phyloP scores from a whole-genome alignment of 2,329 filamentous ascomycete species.

The Nemania diffusa region DNA sequence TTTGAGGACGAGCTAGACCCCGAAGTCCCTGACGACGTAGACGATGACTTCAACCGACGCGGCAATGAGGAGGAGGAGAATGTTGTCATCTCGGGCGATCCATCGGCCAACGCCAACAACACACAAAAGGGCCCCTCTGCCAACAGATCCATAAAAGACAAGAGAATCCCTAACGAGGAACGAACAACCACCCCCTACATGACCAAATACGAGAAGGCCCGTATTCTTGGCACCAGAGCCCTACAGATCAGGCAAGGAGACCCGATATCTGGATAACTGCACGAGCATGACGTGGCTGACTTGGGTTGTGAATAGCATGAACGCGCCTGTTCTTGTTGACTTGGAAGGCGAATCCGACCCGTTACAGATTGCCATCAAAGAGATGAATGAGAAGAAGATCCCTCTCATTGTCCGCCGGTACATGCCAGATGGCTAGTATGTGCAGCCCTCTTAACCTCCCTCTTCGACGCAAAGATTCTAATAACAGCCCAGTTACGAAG shows the following conservation, averaged over 20 bases:
- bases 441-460: slow-evolving; percentile 44
- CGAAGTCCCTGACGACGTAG: slow-evolving; percentile 63
- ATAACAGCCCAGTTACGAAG: slow-evolving; percentile 80
- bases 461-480: slow-evolving; percentile 28
- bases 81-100: slow-evolving; percentile 70
- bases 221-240: slow-evolving; percentile 91
- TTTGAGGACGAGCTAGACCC: slow-evolving; percentile 68
- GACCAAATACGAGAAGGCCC: slow-evolving; percentile 98
- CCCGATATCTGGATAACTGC: not conserved
- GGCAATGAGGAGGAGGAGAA: slow-evolving; percentile 68
- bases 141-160: slow-evolving; percentile 73
- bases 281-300: slow-evolving; percentile 40
- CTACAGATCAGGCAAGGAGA: slow-evolving; percentile 78
- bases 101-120: slow-evolving; percentile 65
- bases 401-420: slow-evolving; percentile 94
- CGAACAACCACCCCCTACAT: slow-evolving; percentile 96
- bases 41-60: slow-evolving; percentile 62
- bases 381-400: slow-evolving; percentile 98
- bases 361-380: slow-evolving; percentile 96
- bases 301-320: slow-evolving; percentile 70
- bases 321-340: slow-evolving; percentile 95
- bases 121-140: slow-evolving; percentile 57
- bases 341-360: slow-evolving; percentile 98
- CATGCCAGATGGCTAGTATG: slow-evolving; percentile 94
- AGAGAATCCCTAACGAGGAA: slow-evolving; percentile 90